These are phyloP conservation scores for Senecio squalidus DNA, from an alignment of 140 eudicot species.

Conservation along the genomic window DNA sequence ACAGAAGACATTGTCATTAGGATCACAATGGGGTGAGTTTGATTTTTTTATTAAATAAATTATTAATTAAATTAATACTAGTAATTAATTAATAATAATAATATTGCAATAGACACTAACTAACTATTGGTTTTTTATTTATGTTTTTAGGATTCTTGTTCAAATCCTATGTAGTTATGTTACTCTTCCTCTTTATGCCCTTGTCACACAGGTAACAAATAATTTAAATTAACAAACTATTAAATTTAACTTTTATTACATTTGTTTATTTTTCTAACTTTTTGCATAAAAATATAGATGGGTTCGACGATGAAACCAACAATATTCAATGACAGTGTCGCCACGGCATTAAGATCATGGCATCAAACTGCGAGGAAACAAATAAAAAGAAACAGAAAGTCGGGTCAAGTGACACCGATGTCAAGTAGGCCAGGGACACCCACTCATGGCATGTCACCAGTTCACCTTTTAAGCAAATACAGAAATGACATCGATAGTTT, in stretches of 20 bases:
- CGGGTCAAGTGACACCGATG: constrained; percentile 33
- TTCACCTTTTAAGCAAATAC: constrained; percentile 49
- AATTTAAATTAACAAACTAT: background rate
- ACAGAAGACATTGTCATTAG: constrained; percentile 45
- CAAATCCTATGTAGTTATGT: constrained; percentile 78
- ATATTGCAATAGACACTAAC: too few species aligned
- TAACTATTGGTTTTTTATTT: background rate
- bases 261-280: background rate
- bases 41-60: background rate
- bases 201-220: constrained; percentile 63
- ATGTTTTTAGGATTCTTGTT: constrained; percentile 57
- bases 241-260: background rate
- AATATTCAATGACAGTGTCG: constrained; percentile 56
- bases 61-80: background rate
- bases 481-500: constrained; percentile 33
- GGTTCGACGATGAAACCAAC: constrained; percentile 78
- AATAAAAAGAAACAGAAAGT: constrained; percentile 30
- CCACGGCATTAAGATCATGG: constrained; percentile 49
- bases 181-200: constrained; percentile 86
- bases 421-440: constrained; percentile 61
- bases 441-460: constrained; percentile 44
- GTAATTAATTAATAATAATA: too few species aligned
- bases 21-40: constrained; percentile 61
- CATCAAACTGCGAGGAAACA: constrained; percentile 56
- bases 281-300: constrained; percentile 36